A percentile compares a stretch with the other conserved stretches of the same genome.
Conservation (phyloP, 225 moss, liverwort and hornwort species). For the Thuidium tamariscinum region DNA sequence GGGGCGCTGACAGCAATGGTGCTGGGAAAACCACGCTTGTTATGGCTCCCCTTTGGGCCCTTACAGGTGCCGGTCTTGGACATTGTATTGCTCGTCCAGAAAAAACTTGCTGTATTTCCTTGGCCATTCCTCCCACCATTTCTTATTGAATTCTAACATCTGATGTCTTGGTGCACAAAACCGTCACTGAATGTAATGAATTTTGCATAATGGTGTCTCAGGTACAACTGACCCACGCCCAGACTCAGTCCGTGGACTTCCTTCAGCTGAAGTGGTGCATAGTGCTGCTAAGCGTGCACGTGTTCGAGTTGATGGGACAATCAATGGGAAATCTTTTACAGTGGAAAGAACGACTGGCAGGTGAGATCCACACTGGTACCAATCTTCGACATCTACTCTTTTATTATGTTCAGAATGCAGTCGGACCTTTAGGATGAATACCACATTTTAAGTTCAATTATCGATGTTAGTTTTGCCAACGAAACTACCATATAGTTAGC, state of each 20-base stretch:
- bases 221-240: constrained; percentile 94
- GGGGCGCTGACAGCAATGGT: constrained; percentile 94
- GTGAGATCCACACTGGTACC: constrained; percentile 9
- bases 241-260: constrained; percentile 70
- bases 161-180: background rate
- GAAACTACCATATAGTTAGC: background rate
- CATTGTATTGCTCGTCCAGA: background rate
- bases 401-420: background rate
- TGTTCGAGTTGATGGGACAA: constrained; percentile 73
- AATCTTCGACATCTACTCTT: background rate
- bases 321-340: constrained; percentile 61
- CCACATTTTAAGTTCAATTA: background rate
- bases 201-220: constrained; percentile 1
- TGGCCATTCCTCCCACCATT: background rate
- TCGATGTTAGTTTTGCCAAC: background rate
- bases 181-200: background rate
- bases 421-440: background rate
- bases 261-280: constrained; percentile 81
- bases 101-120: background rate
- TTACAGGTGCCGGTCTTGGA: constrained; percentile 55
- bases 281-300: constrained; percentile 79
- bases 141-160: background rate
- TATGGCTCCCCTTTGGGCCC: constrained; percentile 99
- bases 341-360: constrained; percentile 88
- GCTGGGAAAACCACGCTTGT: constrained; percentile 96